Evolutionary conservation across 345 rosid genomes (phyloP).

Genomic region (Pistacia integerrima): DNA sequence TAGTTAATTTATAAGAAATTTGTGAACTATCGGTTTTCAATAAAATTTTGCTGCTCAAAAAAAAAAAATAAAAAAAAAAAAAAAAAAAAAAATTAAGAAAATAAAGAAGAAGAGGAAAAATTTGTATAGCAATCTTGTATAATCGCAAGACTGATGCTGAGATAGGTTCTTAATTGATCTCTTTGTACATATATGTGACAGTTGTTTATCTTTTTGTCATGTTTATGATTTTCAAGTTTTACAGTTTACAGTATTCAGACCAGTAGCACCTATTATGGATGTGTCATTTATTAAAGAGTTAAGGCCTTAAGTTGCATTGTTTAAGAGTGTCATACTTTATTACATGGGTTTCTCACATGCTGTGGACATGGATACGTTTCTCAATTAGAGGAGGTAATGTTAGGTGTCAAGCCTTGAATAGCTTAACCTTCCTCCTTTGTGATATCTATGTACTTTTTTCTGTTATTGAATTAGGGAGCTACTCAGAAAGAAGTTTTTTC

Average conservation of each 20-base stretch:
- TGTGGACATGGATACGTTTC: conserved; percentile 4
- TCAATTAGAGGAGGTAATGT: background rate
- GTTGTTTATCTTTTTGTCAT: background rate
- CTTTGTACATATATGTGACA: background rate
- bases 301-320: background rate
- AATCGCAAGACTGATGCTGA: too few relatives aligned
- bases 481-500: conserved; percentile 24
- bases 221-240: background rate
- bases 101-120: too few relatives aligned
- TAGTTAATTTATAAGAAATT: background rate
- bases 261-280: background rate
- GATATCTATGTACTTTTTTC: background rate
- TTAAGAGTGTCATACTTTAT: conserved; percentile 2
- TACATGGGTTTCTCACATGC: conserved; percentile 6
- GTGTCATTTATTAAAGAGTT: background rate
- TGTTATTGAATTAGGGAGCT: conserved; percentile 29
- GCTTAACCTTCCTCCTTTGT: conserved; percentile 18
- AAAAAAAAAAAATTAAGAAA: too few relatives aligned
- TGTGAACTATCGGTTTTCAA: background rate
- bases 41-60: background rate
- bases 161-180: background rate
- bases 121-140: background rate
- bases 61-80: too few relatives aligned
- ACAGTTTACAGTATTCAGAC: background rate
- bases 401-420: background rate